These are phyloP conservation scores for Orbilia oligospora DNA, from an alignment of 2,329 filamentous ascomycete species.

Conservation along the genomic window DNA sequence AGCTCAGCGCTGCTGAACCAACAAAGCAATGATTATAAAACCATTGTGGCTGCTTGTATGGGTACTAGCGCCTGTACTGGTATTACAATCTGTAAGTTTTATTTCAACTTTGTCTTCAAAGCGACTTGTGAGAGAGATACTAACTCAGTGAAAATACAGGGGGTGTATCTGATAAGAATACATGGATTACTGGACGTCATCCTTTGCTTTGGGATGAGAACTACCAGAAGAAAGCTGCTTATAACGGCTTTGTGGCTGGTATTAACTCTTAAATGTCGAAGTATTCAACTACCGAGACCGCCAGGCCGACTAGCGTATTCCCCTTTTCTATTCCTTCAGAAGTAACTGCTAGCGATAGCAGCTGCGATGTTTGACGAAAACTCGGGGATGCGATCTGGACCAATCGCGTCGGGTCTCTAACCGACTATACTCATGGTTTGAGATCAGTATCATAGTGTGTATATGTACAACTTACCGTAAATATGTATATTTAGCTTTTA, in stretches of 20 bases:
- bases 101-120: not conserved
- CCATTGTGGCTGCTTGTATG: slow-evolving; percentile 73
- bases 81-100: slow-evolving; percentile 72
- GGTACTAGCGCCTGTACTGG: slow-evolving; percentile 75
- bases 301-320: no score
- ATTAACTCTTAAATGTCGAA: slow-evolving; percentile 42
- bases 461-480: no score
- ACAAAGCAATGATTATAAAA: slow-evolving; percentile 62
- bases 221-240: slow-evolving; percentile 70
- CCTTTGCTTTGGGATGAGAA: slow-evolving; percentile 70
- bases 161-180: slow-evolving; percentile 70
- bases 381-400: no score
- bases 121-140: slow-evolving; percentile 61
- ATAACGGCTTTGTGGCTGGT: slow-evolving; percentile 63
- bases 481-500: no score
- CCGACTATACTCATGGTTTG: no score
- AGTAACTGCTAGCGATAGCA: no score
- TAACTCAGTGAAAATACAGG: slow-evolving; percentile 66
- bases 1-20: slow-evolving; percentile 64
- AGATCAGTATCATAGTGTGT: no score
- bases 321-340: no score
- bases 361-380: no score
- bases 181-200: slow-evolving; percentile 70
- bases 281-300: no score
- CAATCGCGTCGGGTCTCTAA: no score